Percentiles rank a stretch among this genome's conserved stretches.
These are phyloP conservation scores for Hevea brasiliensis DNA, from an alignment of 345 rosid genomes.

Conservation along the genomic window DNA sequence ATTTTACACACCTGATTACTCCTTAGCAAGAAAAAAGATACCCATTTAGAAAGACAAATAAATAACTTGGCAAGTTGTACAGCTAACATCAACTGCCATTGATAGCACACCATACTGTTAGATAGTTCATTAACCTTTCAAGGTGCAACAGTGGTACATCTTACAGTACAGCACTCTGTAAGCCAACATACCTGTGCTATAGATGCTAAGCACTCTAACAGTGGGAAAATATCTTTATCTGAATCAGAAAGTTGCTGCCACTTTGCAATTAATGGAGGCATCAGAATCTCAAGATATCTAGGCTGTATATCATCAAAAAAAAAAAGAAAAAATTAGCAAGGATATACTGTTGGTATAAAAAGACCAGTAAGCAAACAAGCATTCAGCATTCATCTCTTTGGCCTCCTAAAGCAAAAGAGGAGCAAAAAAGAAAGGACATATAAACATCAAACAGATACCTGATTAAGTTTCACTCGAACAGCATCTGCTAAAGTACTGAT, in stretches of 20 bases:
- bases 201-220: constrained; percentile 91
- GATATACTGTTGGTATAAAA: not conserved
- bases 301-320: constrained; percentile 53
- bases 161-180: not conserved
- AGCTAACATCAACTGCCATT: not conserved
- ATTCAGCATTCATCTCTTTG: not conserved
- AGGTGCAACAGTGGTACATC: not conserved
- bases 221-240: constrained; percentile 89
- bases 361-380: too few relatives aligned
- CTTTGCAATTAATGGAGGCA: constrained; percentile 90
- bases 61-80: not conserved
- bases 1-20: too few relatives aligned
- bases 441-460: constrained; percentile 43
- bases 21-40: not conserved
- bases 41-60: too few relatives aligned
- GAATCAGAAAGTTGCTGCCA: constrained; percentile 90
- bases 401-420: not conserved
- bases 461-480: constrained; percentile 76
- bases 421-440: not conserved
- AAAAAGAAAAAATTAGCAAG: not conserved
- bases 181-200: constrained; percentile 70
- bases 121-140: not conserved
- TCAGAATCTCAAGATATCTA: constrained; percentile 68
- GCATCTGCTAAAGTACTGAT: constrained; percentile 97
- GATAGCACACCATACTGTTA: not conserved